Base-by-base conservation (phyloP, 805 yeast genomes). In the Starmerella kuoi region DNA sequence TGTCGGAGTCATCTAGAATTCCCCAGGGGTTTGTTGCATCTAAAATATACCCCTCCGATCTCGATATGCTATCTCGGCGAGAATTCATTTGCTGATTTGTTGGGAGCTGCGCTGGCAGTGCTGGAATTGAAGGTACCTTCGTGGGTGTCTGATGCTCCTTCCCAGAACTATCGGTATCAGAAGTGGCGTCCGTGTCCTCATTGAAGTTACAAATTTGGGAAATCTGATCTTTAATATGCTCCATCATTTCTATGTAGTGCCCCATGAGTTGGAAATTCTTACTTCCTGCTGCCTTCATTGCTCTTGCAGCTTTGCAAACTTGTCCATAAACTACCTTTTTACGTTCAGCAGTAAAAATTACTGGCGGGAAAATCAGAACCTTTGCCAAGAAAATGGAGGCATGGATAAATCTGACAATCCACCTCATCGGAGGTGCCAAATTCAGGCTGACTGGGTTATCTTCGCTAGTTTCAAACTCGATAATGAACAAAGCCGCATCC, bases 381-480 rank as follows among this genome's bases (percentile, higher is more conserved):
- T 87, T 88, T 12, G 88, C 91, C 40, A 88, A 71, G 57, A 86
- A 87, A 2, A 95, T 91, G 11, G 85, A 85, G 0, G 95, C 83
- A 52, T 88, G 74, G 18, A 87, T 86, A 22, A 85, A 76, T 40
- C 94, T 68, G 0, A 83, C 79, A 5, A 81, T 77, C 94, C 95
- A 86, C 48, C 95, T 66, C n/a, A 85, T 86, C 1, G 48, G 46
- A 24, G 97, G 95, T 77, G 86, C 84, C 55, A 70, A 79, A 44
- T 76, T 67, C 41, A 85, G 62, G 66, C 79, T 61, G 12, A 47
- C 51, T 53, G 79, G 83, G 5, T 85, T 76, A 31, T 91, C 62
- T 42, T 27, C 25, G n/a, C 30, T 33, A 1, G 73, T 74, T 3
- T 87, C 81, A 4, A 80, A 78, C 20, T 72, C 68, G 22, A 87